Conservation (phyloP, 129 eudicot species). For the Flaveria bidentis region DNA sequence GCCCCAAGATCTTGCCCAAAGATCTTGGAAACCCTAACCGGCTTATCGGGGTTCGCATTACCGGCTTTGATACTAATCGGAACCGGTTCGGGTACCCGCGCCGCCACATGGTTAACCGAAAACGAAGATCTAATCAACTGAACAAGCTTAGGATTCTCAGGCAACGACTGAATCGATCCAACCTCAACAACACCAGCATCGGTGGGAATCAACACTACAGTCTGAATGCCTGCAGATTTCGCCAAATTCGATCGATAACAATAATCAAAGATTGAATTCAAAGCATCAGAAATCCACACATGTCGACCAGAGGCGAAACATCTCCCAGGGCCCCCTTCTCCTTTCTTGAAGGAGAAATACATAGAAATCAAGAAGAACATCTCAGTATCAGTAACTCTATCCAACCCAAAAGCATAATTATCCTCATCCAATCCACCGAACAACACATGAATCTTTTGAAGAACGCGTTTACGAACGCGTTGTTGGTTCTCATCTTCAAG, state of each 20-base stretch:
- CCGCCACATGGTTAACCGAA: slow-evolving; percentile 30
- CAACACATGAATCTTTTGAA: slow-evolving; percentile 59
- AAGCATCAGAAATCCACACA: slow-evolving; percentile 57
- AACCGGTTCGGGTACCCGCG: slow-evolving; percentile 7
- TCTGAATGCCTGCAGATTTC: slow-evolving; percentile 81
- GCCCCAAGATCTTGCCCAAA: slow-evolving; percentile 79
- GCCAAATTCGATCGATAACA: slow-evolving; percentile 76
- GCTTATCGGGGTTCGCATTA: slow-evolving; percentile 9
- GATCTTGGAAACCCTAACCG: slow-evolving; percentile 48
- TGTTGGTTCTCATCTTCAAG: slow-evolving; percentile 78
- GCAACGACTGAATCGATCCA: slow-evolving; percentile 63
- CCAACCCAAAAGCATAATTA: slow-evolving; percentile 73
- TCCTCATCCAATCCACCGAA: slow-evolving; percentile 85
- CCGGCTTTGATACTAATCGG: slow-evolving; percentile 21
- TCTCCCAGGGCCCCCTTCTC: slow-evolving; percentile 84
- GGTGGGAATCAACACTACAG: slow-evolving; percentile 80
- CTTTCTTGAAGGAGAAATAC: slow-evolving; percentile 76
- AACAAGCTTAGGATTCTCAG: slow-evolving; percentile 55
- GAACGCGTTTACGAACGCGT: slow-evolving; percentile 64
- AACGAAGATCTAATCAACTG: slow-evolving; percentile 53
- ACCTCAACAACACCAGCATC: slow-evolving; percentile 77
- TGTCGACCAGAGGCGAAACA: slow-evolving; percentile 65
- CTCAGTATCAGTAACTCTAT: slow-evolving; percentile 85
- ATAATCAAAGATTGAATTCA: slow-evolving; percentile 54
- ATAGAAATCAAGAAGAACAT: slow-evolving; percentile 84